These are phyloP conservation scores for Diaporthe citrichinensis DNA, from an alignment of 2,329 filamentous ascomycete genomes.

Conservation along the genomic window DNA sequence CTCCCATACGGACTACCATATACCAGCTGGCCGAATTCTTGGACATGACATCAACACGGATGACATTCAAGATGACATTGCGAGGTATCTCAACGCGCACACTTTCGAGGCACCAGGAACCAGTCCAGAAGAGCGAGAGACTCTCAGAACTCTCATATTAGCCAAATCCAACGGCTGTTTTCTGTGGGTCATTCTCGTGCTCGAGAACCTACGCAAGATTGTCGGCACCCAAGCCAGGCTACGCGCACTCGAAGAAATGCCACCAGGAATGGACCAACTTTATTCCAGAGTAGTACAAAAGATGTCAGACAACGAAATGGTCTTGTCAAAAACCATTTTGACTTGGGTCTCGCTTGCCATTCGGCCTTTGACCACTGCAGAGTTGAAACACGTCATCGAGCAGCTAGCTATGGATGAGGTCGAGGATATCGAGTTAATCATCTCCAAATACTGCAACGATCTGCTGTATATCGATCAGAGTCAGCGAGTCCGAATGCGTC, in stretches of 20 bases:
- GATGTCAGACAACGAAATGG: no score
- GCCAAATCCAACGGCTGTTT: neutral
- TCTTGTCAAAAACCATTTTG: neutral
- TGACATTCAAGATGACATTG: neutral
- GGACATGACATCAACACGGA: neutral
- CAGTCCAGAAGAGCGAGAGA: neutral
- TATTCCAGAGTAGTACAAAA: neutral
- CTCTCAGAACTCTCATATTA: neutral
- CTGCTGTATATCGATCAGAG: neutral
- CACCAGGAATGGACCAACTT: neutral
- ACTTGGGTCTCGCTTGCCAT: neutral
- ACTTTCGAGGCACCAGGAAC: neutral
- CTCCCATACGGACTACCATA: neutral
- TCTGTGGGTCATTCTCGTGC: neutral
- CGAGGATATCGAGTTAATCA: neutral
- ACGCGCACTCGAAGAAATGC: neutral
- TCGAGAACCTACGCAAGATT: neutral
- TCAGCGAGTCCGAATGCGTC: neutral
- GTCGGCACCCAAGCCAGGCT: neutral
- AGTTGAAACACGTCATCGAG: neutral
- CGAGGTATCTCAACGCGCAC: neutral
- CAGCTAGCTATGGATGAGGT: neutral
- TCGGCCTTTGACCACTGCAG: neutral
- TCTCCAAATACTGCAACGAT: slow-evolving; percentile 4
- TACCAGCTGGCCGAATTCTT: neutral